phyloP scores from a whole-genome alignment of 2,329 filamentous ascomycete species.

The Cercospora sp. region DNA sequence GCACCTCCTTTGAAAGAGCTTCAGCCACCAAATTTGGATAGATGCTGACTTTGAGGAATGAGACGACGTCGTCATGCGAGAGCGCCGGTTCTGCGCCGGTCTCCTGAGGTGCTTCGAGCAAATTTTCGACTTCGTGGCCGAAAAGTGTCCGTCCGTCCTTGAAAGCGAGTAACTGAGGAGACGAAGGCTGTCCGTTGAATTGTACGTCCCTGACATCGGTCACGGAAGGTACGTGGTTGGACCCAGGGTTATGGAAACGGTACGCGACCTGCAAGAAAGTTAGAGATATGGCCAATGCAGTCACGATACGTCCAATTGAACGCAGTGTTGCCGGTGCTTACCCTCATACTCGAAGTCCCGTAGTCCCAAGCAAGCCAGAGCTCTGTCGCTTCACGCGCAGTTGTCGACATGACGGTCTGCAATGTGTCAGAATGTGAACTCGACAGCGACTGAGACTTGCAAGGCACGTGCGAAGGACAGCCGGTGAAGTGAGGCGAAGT shows the following conservation, averaged over 20 bases:
- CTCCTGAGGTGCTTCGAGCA: too few relatives aligned
- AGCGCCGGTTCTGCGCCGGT: neutral
- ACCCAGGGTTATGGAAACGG: neutral
- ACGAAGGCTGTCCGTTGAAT: neutral
- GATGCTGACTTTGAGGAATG: neutral
- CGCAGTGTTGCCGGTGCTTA: neutral
- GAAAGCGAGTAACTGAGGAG: neutral
- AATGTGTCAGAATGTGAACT: neutral
- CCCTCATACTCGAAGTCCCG: neutral
- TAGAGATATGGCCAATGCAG: neutral
- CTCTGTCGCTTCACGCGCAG: neutral
- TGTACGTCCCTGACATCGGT: neutral
- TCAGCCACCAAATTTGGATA: neutral
- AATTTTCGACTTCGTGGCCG: neutral
- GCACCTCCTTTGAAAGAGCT: neutral
- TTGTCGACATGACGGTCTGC: neutral
- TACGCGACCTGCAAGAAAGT: neutral
- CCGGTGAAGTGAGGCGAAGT: too few relatives aligned
- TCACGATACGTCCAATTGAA: too few relatives aligned
- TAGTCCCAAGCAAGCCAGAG: neutral
- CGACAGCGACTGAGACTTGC: too few relatives aligned
- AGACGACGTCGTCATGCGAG: neutral
- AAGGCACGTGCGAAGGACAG: too few relatives aligned
- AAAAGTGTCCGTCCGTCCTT: neutral
- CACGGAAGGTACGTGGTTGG: neutral